A percentile compares a stretch with the other conserved stretches of the same genome.
Evolutionary conservation across 495 filamentous ascomycete genomes (phyloP).

Genomic region (Pyrenula massariospora): DNA sequence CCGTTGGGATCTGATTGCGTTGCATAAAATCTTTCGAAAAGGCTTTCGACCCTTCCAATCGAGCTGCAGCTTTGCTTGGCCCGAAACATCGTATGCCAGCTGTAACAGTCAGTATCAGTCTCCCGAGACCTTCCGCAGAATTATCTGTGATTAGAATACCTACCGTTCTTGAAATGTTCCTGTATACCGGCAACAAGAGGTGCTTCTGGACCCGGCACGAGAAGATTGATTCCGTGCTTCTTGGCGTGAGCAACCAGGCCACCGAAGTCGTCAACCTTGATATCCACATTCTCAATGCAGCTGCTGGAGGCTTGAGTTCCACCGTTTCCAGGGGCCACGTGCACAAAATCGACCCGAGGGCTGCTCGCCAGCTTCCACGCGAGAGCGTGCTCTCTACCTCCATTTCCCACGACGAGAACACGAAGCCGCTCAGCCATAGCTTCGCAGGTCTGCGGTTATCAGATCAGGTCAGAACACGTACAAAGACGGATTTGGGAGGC

Average conservation of each 20-base stretch:
- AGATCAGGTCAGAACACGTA: too few species aligned
- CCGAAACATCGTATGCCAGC: constrained; percentile 77
- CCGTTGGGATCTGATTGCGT: constrained; percentile 80
- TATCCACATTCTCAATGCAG: constrained; percentile 63
- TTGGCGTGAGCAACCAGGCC: constrained; percentile 64
- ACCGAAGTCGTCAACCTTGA: constrained; percentile 65
- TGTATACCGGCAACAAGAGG: constrained; percentile 89
- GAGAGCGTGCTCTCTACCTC: constrained; percentile 87
- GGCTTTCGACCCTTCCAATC: constrained; percentile 91
- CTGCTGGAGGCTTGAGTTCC: constrained; percentile 54
- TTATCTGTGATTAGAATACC: constrained; percentile 9
- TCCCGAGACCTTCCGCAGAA: too few species aligned
- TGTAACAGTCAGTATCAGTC: too few species aligned
- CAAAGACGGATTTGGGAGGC: too few species aligned
- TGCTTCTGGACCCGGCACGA: constrained; percentile 85
- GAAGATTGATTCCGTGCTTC: constrained; percentile 64
- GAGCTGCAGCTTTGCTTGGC: constrained; percentile 72
- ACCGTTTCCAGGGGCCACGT: constrained; percentile 65
- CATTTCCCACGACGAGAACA: constrained; percentile 83
- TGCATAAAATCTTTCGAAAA: constrained; percentile 99
- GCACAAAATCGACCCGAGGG: constrained; percentile 35
- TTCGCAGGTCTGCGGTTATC: too few species aligned
- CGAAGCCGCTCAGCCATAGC: constrained; percentile 26
- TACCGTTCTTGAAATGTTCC: constrained; percentile 61
- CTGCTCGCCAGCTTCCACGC: constrained; percentile 92